These are phyloP conservation scores for Coffea humblotiana DNA, from an alignment of 305 asterid genomes.

Conservation along the genomic window DNA sequence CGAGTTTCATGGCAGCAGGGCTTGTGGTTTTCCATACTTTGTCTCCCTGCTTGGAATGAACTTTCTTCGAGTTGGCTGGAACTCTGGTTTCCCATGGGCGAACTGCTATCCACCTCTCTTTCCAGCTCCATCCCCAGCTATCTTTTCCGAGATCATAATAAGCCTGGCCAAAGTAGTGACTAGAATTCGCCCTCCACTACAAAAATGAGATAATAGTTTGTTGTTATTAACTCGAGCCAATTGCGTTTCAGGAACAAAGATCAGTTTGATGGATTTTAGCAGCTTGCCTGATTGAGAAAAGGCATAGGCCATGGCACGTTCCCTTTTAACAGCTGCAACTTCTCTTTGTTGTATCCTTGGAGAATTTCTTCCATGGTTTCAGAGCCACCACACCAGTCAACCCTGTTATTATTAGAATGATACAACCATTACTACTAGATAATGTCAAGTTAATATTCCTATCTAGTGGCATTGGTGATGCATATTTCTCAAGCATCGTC, in stretches of 20 bases:
- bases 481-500: not conserved
- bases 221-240: not conserved
- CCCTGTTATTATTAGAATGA: constrained; percentile 39
- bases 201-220: not conserved
- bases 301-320: constrained; percentile 75
- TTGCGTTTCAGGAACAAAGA: not conserved
- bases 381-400: constrained; percentile 76
- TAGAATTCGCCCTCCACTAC: constrained; percentile 79
- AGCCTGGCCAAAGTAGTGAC: constrained; percentile 67
- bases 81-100: constrained; percentile 78
- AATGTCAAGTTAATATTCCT: not conserved
- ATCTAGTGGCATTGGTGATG: not conserved
- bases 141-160: constrained; percentile 77
- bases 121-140: constrained; percentile 95
- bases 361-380: constrained; percentile 79
- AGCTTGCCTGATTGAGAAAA: constrained; percentile 75
- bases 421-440: too few relatives aligned
- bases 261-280: not conserved
- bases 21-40: constrained; percentile 32
- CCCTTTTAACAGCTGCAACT: constrained; percentile 66
- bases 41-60: constrained; percentile 22
- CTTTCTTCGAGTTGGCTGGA: constrained; percentile 40
- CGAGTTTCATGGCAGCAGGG: constrained; percentile 29
- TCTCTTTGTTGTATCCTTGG: constrained; percentile 65
- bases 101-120: constrained; percentile 74